A percentile compares a stretch with the other conserved stretches of the same genome.
Evolutionary conservation across 2,329 filamentous ascomycete genomes (phyloP).

Genomic region (Aureobasidium sp.): DNA sequence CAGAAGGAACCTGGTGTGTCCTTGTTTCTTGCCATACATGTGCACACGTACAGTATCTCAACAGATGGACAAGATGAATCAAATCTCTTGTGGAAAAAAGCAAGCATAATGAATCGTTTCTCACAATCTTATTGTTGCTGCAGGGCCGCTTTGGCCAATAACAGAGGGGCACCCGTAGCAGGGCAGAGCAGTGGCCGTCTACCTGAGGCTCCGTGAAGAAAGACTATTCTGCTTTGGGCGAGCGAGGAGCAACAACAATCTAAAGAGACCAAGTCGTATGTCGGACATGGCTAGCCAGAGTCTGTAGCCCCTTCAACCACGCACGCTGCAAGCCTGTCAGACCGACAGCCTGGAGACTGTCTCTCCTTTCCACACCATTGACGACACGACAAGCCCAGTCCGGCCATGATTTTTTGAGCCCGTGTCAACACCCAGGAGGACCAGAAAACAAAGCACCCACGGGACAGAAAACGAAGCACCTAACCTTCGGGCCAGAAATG

Average conservation of each 20-base stretch:
- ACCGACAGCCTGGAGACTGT: background rate
- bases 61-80: background rate
- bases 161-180: slow-evolving; percentile 11
- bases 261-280: slow-evolving; percentile 7
- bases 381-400: background rate
- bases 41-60: background rate
- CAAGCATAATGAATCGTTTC: background rate
- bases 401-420: slow-evolving; percentile 6
- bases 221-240: slow-evolving; percentile 12
- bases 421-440: background rate
- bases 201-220: background rate
- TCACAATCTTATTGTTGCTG: slow-evolving; percentile 2
- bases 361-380: background rate
- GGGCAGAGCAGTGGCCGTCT: slow-evolving; percentile 6
- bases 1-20: background rate
- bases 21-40: background rate
- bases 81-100: background rate
- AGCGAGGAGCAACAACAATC: slow-evolving; percentile 11
- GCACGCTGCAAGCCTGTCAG: background rate
- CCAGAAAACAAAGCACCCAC: background rate
- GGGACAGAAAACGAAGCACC: background rate
- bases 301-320: slow-evolving; percentile 4
- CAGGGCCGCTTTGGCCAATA: slow-evolving; percentile 10
- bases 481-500: background rate
- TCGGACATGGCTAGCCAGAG: background rate